phyloP scores from a whole-genome alignment of 2,329 filamentous ascomycete genomes.

The Bipolaris zeicola region DNA sequence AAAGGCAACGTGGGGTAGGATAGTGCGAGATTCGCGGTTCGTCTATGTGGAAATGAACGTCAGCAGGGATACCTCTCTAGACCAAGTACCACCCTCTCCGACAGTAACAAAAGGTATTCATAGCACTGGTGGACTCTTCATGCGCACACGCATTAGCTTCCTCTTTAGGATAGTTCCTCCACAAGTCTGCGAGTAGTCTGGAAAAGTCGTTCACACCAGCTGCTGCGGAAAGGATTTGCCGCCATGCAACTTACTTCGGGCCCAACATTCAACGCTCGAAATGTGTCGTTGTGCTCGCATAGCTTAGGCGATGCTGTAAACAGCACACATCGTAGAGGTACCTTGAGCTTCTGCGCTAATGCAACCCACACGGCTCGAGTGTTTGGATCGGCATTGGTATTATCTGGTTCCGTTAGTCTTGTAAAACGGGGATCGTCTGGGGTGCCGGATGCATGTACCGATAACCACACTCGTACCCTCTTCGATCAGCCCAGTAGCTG shows the following conservation, averaged over 20 bases:
- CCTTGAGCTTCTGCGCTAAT: constrained; percentile 70
- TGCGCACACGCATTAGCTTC: constrained; percentile 14
- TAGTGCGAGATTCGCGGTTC: constrained; percentile 80
- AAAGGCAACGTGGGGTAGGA: constrained; percentile 81
- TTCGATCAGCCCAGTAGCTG: constrained; percentile 68
- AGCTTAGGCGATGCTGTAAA: constrained; percentile 75
- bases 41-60: constrained; percentile 53
- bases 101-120: background rate
- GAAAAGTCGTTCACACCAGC: constrained; percentile 4
- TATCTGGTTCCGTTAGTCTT: constrained; percentile 64
- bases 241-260: constrained; percentile 41
- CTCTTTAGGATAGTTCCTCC: constrained; percentile 17
- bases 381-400: constrained; percentile 87
- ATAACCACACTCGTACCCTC: constrained; percentile 74
- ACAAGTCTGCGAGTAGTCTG: constrained; percentile 7
- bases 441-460: constrained; percentile 61
- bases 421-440: constrained; percentile 19
- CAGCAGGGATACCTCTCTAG: constrained; percentile 15
- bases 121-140: background rate
- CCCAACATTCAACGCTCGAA: constrained; percentile 67
- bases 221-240: constrained; percentile 11
- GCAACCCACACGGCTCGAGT: constrained; percentile 79
- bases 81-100: constrained; percentile 1
- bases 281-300: constrained; percentile 84
- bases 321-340: constrained; percentile 83